phyloP scores from a whole-genome alignment of 768 basidiomycete genomes.

The Auricularia sp. region DNA sequence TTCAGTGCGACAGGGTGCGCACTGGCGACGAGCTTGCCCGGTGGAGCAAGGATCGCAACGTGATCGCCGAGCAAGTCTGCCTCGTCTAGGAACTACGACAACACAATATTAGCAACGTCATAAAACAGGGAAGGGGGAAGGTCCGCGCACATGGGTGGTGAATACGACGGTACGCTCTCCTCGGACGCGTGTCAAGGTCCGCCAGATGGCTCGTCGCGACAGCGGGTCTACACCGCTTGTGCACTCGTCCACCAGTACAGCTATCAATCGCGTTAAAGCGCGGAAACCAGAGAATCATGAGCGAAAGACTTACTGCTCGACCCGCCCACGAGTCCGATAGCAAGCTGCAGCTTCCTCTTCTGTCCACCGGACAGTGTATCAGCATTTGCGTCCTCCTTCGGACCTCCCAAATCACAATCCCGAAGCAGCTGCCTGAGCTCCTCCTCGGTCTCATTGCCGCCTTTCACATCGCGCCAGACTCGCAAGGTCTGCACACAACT shows the following conservation, averaged over 20 bases:
- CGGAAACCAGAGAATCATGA: neutral
- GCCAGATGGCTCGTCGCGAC: constrained; percentile 69
- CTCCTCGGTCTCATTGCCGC: constrained; percentile 37
- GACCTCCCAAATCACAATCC: constrained; percentile 58
- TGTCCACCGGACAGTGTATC: constrained; percentile 66
- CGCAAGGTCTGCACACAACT: constrained; percentile 62
- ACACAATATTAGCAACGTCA: constrained; percentile 2
- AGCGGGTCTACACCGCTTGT: constrained; percentile 78
- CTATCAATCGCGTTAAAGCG: constrained; percentile 5
- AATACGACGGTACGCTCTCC: constrained; percentile 60
- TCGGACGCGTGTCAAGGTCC: constrained; percentile 55
- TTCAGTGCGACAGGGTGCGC: constrained; percentile 71
- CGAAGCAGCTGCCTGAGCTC: constrained; percentile 53
- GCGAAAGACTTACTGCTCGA: constrained; percentile 40
- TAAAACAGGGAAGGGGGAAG: neutral
- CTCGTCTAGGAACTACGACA: constrained; percentile 57
- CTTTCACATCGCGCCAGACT: constrained; percentile 66
- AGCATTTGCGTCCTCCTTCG: constrained; percentile 58
- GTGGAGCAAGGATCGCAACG: constrained; percentile 64
- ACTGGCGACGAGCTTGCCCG: constrained; percentile 63
- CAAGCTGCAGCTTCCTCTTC: constrained; percentile 76
- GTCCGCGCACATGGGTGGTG: constrained; percentile 57
- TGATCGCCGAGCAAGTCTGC: constrained; percentile 69
- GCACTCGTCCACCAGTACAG: constrained; percentile 8
- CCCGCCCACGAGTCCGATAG: constrained; percentile 67